phyloP scores from a whole-genome alignment of 2,329 filamentous ascomycete genomes.

The Tolypocladium cylindrosporum region DNA sequence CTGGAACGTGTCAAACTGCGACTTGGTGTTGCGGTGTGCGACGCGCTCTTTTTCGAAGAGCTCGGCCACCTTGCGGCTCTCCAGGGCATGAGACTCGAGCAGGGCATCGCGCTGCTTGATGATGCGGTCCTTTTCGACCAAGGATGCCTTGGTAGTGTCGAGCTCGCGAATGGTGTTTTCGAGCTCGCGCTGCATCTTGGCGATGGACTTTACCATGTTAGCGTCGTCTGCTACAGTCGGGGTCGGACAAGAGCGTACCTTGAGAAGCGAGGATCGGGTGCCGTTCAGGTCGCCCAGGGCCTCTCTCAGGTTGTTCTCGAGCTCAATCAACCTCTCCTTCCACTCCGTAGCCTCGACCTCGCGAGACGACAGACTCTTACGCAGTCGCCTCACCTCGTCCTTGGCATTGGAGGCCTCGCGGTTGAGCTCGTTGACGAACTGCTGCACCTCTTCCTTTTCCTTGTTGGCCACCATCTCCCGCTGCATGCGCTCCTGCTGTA shows the following conservation, averaged over 20 bases:
- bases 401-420: constrained; percentile 70
- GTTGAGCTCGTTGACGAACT: constrained; percentile 87
- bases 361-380: constrained; percentile 71
- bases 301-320: constrained; percentile 81
- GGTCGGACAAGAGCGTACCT: constrained; percentile 36
- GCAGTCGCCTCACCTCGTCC: constrained; percentile 73
- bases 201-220: constrained; percentile 51
- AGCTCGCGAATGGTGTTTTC: constrained; percentile 77
- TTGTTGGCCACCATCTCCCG: constrained; percentile 76
- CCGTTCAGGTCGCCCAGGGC: constrained; percentile 81
- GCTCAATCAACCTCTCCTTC: constrained; percentile 82
- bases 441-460: constrained; percentile 92
- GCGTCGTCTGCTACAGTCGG: neutral
- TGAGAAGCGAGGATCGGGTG: constrained; percentile 74
- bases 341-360: constrained; percentile 85
- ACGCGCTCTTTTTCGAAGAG: constrained; percentile 85
- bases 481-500: constrained; percentile 73
- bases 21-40: constrained; percentile 74
- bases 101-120: constrained; percentile 83
- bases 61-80: constrained; percentile 75
- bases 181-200: constrained; percentile 78
- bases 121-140: constrained; percentile 84
- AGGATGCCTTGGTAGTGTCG: constrained; percentile 62
- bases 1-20: constrained; percentile 79
- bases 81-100: constrained; percentile 79